Evolutionary conservation across 1,284 basidiomycete genomes (phyloP).

Genomic region (Ceratorhiza oryzae-sativae): DNA sequence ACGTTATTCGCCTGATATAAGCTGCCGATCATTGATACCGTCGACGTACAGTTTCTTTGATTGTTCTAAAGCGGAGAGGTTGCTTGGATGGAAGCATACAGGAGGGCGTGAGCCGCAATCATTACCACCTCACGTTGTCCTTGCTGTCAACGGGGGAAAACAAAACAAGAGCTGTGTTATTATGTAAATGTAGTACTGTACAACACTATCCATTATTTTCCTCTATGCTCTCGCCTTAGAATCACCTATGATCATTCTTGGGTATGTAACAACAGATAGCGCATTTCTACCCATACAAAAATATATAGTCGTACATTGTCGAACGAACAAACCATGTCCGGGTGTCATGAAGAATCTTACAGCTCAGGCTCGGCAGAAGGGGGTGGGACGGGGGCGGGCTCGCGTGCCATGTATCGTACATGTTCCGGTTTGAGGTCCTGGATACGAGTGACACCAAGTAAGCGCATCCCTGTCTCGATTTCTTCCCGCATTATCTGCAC

Average conservation of each 20-base stretch:
- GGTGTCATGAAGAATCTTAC: not conserved
- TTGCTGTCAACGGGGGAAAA: not conserved
- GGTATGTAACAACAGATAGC: slow-evolving; percentile 7
- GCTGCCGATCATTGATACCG: not conserved
- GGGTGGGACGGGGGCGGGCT: slow-evolving; percentile 32
- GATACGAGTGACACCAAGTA: slow-evolving; percentile 57
- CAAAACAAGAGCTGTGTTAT: not conserved
- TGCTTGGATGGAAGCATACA: slow-evolving; percentile 52
- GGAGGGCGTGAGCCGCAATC: slow-evolving; percentile 39
- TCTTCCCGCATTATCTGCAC: slow-evolving; percentile 58
- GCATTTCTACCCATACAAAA: not conserved
- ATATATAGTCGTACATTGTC: slow-evolving; percentile 1
- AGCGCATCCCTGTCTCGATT: slow-evolving; percentile 57
- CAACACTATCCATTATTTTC: not conserved
- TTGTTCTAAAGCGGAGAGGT: slow-evolving; percentile 49
- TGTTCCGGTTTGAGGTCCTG: slow-evolving; percentile 49
- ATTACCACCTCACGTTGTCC: not conserved
- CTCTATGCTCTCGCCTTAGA: not conserved
- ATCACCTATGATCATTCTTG: not conserved
- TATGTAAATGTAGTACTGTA: slow-evolving; percentile 1
- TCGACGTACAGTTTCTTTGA: slow-evolving; percentile 47
- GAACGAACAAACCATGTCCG: slow-evolving; percentile 4
- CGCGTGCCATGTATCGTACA: slow-evolving; percentile 44
- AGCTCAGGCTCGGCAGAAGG: slow-evolving; percentile 5
- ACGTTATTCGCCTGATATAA: not conserved